phyloP scores from a whole-genome alignment of 176 grass and related monocot species.

The Oryza meridionalis region DNA sequence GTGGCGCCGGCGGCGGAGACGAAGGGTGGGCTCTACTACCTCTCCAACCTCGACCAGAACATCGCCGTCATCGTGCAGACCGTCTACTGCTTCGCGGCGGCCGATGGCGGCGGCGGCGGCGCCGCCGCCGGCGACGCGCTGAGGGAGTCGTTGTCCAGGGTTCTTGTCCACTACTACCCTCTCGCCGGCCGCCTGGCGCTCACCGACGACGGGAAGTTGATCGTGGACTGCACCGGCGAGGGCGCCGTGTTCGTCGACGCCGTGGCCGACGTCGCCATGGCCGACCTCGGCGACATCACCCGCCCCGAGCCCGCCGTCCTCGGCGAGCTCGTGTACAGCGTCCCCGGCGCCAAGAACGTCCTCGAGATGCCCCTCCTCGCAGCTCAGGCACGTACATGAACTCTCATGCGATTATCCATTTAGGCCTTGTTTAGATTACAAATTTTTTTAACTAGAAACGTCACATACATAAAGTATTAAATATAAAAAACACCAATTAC shows the following conservation, averaged over 20 bases:
- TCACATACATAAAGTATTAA: too few relatives aligned
- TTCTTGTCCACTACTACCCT: slow-evolving; percentile 66
- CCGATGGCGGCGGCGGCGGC: slow-evolving; percentile 8
- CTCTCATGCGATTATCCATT: background rate
- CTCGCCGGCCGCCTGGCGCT: slow-evolving; percentile 56
- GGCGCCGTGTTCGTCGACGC: slow-evolving; percentile 78
- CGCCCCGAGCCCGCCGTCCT: slow-evolving; percentile 61
- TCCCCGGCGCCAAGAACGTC: slow-evolving; percentile 75
- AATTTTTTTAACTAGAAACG: too few relatives aligned
- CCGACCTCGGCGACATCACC: slow-evolving; percentile 59
- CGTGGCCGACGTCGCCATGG: slow-evolving; percentile 58
- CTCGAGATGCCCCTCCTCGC: slow-evolving; percentile 70
- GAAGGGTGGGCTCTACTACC: slow-evolving; percentile 51
- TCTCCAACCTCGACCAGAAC: slow-evolving; percentile 84
- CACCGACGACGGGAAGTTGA: slow-evolving; percentile 62
- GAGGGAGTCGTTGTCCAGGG: slow-evolving; percentile 60
- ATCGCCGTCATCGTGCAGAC: slow-evolving; percentile 78
- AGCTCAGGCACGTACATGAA: slow-evolving; percentile 51
- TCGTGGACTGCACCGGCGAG: slow-evolving; percentile 63
- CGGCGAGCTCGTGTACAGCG: slow-evolving; percentile 66
- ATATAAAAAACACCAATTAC: too few relatives aligned
- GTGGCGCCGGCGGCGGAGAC: slow-evolving; percentile 48
- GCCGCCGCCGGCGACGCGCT: slow-evolving; percentile 34
- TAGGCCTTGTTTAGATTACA: too few relatives aligned
- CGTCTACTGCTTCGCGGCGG: slow-evolving; percentile 68